phyloP scores from a whole-genome alignment of 306 rosid genomes.

The Vicia villosa region DNA sequence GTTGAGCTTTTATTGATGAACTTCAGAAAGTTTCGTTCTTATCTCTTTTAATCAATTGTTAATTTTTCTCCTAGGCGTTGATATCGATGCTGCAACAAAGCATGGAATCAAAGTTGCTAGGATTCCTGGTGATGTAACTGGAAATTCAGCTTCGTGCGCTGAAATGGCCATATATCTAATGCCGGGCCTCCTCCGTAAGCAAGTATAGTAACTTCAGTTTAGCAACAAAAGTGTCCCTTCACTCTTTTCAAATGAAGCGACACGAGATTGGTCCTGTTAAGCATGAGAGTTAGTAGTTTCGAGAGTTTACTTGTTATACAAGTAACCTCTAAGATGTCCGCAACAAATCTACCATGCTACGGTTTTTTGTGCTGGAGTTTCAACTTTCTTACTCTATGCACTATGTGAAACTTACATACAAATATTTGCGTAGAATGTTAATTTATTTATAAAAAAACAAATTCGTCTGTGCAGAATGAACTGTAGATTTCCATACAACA shows the following conservation, averaged over 20 bases:
- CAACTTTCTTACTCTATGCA: slow-evolving; percentile 1
- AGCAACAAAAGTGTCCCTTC: not conserved
- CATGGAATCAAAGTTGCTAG: slow-evolving; percentile 87
- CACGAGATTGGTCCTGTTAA: too few species aligned
- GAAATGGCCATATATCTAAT: slow-evolving; percentile 89
- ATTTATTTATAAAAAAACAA: not conserved
- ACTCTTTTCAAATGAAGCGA: not conserved
- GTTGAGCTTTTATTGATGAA: slow-evolving; percentile 2
- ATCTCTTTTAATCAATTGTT: slow-evolving; percentile 2
- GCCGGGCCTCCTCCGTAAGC: slow-evolving; percentile 86
- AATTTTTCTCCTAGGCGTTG: slow-evolving; percentile 64
- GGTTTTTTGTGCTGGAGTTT: not conserved
- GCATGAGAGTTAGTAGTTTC: too few species aligned
- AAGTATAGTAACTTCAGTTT: slow-evolving; percentile 53
- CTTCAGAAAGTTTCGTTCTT: slow-evolving; percentile 25
- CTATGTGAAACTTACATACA: too few species aligned
- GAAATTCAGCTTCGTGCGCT: slow-evolving; percentile 89
- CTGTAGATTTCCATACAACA: slow-evolving; percentile 63
- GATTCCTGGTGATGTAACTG: slow-evolving; percentile 67
- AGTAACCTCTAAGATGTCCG: too few species aligned
- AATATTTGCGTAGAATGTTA: slow-evolving; percentile 11
- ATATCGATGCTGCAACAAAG: slow-evolving; percentile 85
- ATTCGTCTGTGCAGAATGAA: slow-evolving; percentile 61
- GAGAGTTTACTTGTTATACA: too few species aligned
- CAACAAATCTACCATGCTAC: not conserved